Evolutionary conservation across 164 flowering plant genomes (phyloP), one percentile per base, ranked within the genome.

Genomic region (Umbellularia californica): DNA sequence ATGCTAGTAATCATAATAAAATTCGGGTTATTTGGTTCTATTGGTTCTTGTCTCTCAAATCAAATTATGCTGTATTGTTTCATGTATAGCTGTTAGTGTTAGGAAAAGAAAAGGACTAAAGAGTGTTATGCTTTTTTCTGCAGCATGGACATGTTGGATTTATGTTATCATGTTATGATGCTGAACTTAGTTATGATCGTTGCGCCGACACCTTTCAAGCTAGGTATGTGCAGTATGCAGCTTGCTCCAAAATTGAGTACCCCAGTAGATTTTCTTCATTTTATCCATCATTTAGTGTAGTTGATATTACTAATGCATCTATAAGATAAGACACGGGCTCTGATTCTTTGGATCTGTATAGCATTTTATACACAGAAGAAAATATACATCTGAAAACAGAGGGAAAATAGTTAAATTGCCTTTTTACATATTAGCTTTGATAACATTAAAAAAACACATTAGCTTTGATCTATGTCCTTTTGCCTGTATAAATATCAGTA

Each of bases 151-250:
- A 92, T 86, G 86, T 83, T 74, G 97, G 98, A 22, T 95, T 95
- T 76, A 81, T 95, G 91, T 79, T 95, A 72, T 95, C 98, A 5
- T 92, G 98, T 79, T 95, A 95, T 75, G 98, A 95, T 85, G 98
- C 97, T 13, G 83, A 88, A 70, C 77, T 95, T 14, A 82, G 91
- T 82, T 95, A 95, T 82, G 87, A 92, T 72, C 78, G 78, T 22
- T 58, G 58, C 72, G 79, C 89, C 30, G 88, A 95, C 82, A 90
- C 90, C 55, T 95, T 95, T 72, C 83, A 76, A 55, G 97, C 98
- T 69, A 92, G 97, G 98, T 95, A 85, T 47, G 58, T 41, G 50
- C n/a, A 55, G 60, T 14, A 30, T 17, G 23, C 9, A 25, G 3
- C 10, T 41, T 11, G 63, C 22, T 3, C 15, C 33, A 63, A 14